Conservation (phyloP, 345 rosid genomes). For the Ricinus communis region DNA sequence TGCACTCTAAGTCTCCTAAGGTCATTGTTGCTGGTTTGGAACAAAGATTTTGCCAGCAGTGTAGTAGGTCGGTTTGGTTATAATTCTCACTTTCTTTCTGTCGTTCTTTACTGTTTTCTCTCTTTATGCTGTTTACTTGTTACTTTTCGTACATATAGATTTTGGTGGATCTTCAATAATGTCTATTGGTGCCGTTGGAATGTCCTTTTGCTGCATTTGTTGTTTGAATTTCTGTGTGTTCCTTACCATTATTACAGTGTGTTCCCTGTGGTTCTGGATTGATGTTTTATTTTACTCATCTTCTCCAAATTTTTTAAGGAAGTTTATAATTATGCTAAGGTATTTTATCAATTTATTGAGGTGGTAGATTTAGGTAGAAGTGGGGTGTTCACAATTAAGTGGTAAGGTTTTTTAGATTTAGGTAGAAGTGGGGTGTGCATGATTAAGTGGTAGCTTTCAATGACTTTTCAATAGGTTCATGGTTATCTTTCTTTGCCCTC, state of each 20-base stretch:
- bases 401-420: too few species aligned
- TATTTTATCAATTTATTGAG: background rate
- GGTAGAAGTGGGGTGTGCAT: background rate
- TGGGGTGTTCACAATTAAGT: background rate
- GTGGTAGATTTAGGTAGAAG: background rate
- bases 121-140: constrained; percentile 1
- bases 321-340: too few species aligned
- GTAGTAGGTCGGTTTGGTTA: constrained; percentile 67
- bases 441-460: background rate
- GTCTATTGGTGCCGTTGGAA: background rate
- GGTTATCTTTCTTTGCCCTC: background rate
- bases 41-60: constrained; percentile 98
- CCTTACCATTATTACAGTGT: background rate
- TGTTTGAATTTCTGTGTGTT: background rate
- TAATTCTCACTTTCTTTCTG: background rate
- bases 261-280: background rate
- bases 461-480: background rate
- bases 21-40: constrained; percentile 78
- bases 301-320: background rate
- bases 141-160: background rate
- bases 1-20: constrained; percentile 78
- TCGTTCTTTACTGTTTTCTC: background rate
- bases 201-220: background rate
- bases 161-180: background rate
- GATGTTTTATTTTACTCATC: background rate